Conservation (phyloP, 2,329 filamentous ascomycete genomes). For the Ascochyta clinopodiicola region DNA sequence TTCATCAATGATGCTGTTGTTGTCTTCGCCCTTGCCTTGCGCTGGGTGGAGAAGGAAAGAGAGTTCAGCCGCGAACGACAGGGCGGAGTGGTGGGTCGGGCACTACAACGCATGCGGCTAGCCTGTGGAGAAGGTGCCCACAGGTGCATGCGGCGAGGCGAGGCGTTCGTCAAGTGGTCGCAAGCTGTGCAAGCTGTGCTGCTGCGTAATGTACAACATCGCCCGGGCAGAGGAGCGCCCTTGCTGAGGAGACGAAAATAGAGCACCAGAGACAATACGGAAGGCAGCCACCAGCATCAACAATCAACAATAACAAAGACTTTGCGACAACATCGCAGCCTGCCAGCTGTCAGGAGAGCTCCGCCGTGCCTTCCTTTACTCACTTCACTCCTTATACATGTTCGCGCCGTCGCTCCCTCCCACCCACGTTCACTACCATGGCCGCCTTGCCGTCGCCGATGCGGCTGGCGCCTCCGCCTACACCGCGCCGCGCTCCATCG, state of each 20-base stretch:
- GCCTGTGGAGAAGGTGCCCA: constrained; percentile 11
- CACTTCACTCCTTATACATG: constrained; percentile 24
- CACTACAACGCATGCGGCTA: constrained; percentile 2
- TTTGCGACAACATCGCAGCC: constrained; percentile 5
- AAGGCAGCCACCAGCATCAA: not conserved
- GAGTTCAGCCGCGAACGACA: constrained; percentile 2
- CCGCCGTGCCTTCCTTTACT: constrained; percentile 4
- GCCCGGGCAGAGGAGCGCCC: constrained; percentile 12
- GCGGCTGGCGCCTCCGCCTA: constrained; percentile 41
- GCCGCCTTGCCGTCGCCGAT: constrained; percentile 37
- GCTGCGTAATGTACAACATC: constrained; percentile 17
- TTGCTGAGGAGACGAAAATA: constrained; percentile 8
- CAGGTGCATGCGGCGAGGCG: not conserved
- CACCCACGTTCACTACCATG: constrained; percentile 28
- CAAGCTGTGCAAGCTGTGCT: constrained; percentile 4
- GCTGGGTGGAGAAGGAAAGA: not conserved
- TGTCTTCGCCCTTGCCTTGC: not conserved
- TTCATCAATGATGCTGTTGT: not conserved
- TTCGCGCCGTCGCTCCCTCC: constrained; percentile 29
- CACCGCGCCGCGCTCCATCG: constrained; percentile 40
- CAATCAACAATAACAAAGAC: not conserved
- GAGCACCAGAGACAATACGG: not conserved
- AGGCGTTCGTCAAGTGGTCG: constrained; percentile 16
- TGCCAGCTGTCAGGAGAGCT: not conserved
- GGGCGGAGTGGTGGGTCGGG: constrained; percentile 1